A percentile compares a stretch with the other conserved stretches of the same genome.
phyloP scores from a whole-genome alignment of 768 basidiomycete species.

The Kwoniella newhampshirensis region DNA sequence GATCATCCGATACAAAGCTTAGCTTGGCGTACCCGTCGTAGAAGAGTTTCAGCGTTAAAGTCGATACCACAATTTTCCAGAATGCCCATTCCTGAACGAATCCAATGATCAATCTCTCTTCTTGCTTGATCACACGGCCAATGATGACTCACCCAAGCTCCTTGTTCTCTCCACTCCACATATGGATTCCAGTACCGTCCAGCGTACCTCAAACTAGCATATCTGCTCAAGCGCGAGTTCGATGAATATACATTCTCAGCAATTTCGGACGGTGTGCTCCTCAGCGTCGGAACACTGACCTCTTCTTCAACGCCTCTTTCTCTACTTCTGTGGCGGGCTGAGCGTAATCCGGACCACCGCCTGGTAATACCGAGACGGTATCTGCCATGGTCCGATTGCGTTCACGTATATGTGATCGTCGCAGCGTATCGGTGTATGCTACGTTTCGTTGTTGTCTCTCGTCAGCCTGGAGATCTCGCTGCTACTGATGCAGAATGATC shows the following conservation, averaged over 20 bases:
- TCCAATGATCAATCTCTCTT: not conserved
- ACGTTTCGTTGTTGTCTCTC: not conserved
- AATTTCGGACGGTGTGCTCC: no score
- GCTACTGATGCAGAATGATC: not conserved
- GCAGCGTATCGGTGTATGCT: slow-evolving; percentile 47
- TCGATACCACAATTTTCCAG: slow-evolving; percentile 41
- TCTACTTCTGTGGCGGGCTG: slow-evolving; percentile 38
- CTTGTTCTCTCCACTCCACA: slow-evolving; percentile 47
- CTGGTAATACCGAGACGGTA: slow-evolving; percentile 22
- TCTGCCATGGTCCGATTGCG: slow-evolving; percentile 19
- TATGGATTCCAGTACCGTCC: slow-evolving; percentile 48
- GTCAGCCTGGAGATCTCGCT: not conserved
- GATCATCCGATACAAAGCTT: not conserved
- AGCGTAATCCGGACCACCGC: slow-evolving; percentile 20
- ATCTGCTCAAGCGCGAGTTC: no score
- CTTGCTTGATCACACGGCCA: not conserved
- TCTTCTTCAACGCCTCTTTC: slow-evolving; percentile 41
- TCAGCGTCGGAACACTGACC: no score
- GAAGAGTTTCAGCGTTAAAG: slow-evolving; percentile 32
- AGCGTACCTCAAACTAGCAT: slow-evolving; percentile 36
- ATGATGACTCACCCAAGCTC: slow-evolving; percentile 31
- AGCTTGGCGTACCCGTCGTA: slow-evolving; percentile 33
- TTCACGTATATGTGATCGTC: slow-evolving; percentile 35
- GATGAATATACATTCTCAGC: no score
- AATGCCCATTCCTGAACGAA: slow-evolving; percentile 41